These are phyloP conservation scores for Talaromyces sp. DNA, from an alignment of 2,329 filamentous ascomycete genomes.

Conservation along the genomic window DNA sequence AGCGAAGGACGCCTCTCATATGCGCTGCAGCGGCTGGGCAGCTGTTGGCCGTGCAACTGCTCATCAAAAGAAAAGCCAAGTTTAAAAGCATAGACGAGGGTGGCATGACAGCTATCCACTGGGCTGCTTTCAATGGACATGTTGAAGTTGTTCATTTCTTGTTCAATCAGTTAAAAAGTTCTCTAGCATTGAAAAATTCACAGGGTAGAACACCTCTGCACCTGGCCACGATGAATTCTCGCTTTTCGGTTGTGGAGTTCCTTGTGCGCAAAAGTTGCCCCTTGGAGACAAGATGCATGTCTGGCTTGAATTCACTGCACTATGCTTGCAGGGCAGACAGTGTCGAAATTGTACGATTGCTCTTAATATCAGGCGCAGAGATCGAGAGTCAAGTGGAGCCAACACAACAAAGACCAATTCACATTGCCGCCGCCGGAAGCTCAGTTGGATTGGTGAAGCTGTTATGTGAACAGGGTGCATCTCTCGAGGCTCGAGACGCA, in stretches of 20 bases:
- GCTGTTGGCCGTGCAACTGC: conserved; percentile 20
- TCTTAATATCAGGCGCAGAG: conserved; percentile 28
- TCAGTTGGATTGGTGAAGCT: conserved; percentile 26
- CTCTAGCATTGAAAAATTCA: conserved; percentile 21
- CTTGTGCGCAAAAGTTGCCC: conserved; percentile 28
- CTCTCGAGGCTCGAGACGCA: conserved; percentile 27
- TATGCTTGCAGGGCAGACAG: conserved; percentile 31
- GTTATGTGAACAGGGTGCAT: conserved; percentile 26
- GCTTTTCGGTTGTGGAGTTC: conserved; percentile 33
- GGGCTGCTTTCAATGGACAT: conserved; percentile 35
- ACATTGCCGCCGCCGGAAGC: conserved; percentile 26
- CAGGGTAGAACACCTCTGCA: conserved; percentile 31
- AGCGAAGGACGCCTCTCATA: conserved; percentile 28
- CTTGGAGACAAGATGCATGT: conserved; percentile 24
- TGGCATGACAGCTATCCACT: conserved; percentile 34
- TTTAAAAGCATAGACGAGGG: conserved; percentile 22
- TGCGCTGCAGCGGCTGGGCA: conserved; percentile 30
- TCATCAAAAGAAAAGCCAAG: conserved; percentile 28
- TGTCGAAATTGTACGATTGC: conserved; percentile 24
- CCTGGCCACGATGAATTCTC: conserved; percentile 28
- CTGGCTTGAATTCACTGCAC: conserved; percentile 28
- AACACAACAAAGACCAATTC: conserved; percentile 26
- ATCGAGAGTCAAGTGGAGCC: conserved; percentile 27
- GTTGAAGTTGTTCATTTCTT: conserved; percentile 30
- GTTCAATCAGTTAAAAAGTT: conserved; percentile 21